A percentile compares a stretch with the other conserved stretches of the same genome.
These are phyloP conservation scores for Agaricus bisporus DNA, from an alignment of 768 basidiomycete species.

Conservation along the genomic window DNA sequence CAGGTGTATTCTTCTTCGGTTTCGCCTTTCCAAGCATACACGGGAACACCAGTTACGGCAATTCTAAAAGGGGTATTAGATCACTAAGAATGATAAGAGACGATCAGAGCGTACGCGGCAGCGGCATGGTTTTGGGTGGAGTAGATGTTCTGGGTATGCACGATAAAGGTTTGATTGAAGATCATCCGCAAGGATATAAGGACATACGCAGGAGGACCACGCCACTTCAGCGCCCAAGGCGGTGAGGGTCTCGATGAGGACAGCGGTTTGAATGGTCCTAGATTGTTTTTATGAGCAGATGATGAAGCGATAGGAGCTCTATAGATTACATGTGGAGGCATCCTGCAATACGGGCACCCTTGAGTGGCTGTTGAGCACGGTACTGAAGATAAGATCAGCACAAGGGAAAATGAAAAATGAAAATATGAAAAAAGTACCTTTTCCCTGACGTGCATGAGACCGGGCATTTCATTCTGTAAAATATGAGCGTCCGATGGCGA, in stretches of 20 bases:
- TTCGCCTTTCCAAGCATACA: slow-evolving; percentile 99
- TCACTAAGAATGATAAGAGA: neutral
- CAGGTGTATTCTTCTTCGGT: slow-evolving; percentile 98
- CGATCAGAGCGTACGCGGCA: slow-evolving; percentile 60
- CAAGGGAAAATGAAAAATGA: slow-evolving; percentile 12
- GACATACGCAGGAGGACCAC: slow-evolving; percentile 94
- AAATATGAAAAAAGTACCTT: slow-evolving; percentile 55
- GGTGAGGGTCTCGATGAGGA: slow-evolving; percentile 96
- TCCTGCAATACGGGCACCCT: slow-evolving; percentile 93
- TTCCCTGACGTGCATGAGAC: slow-evolving; percentile 86
- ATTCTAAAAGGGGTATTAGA: slow-evolving; percentile 45
- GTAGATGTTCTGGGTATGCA: slow-evolving; percentile 80
- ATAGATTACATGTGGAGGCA: slow-evolving; percentile 88
- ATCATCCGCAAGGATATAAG: neutral
- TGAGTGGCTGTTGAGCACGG: slow-evolving; percentile 74
- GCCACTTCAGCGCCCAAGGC: slow-evolving; percentile 95
- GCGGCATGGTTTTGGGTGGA: slow-evolving; percentile 99
- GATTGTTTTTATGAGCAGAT: neutral
- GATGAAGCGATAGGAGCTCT: neutral
- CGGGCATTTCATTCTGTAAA: slow-evolving; percentile 84
- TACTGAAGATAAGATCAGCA: slow-evolving; percentile 45
- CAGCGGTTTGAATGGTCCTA: slow-evolving; percentile 53
- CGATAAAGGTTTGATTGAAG: neutral
- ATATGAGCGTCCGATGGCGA: slow-evolving; percentile 11
- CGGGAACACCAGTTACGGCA: slow-evolving; percentile 96